Evolutionary conservation across 1,139 yeast species (phyloP).

Genomic region (Starmera stellimalicola): DNA sequence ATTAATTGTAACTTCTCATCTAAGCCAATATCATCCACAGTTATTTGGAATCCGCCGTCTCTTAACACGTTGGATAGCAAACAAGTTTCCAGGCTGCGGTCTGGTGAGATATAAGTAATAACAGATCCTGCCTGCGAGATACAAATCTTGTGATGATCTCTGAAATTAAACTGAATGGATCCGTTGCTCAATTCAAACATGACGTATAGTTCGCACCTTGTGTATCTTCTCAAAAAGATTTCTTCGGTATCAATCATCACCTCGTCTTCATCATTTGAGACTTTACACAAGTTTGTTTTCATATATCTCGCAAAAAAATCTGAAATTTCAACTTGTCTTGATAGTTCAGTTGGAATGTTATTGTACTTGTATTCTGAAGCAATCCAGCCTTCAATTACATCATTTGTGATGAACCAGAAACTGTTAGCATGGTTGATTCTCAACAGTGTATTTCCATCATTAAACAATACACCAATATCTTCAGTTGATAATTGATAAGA

Average conservation of each 20-base stretch:
- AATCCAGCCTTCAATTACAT: constrained; percentile 62
- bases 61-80: constrained; percentile 52
- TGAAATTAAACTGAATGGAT: constrained; percentile 86
- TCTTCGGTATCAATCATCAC: constrained; percentile 41
- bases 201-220: constrained; percentile 68
- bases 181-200: constrained; percentile 95
- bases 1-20: constrained; percentile 29
- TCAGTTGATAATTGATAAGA: constrained; percentile 88
- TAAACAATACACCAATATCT: constrained; percentile 85
- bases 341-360: constrained; percentile 50
- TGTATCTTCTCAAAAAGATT: constrained; percentile 70
- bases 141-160: constrained; percentile 87
- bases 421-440: constrained; percentile 55
- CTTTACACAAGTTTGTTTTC: constrained; percentile 73
- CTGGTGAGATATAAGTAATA: constrained; percentile 76
- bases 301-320: constrained; percentile 78
- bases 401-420: constrained; percentile 52
- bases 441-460: constrained; percentile 72
- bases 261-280: constrained; percentile 46
- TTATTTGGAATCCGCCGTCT: constrained; percentile 53
- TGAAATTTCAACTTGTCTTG: constrained; percentile 71
- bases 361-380: constrained; percentile 51
- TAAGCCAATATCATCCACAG: constrained; percentile 40
- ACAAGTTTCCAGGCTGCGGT: constrained; percentile 62
- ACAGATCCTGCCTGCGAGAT: constrained; percentile 67